Evolutionary conservation across 1,284 basidiomycete genomes (phyloP).

Genomic region (Violaceomyces palustris): DNA sequence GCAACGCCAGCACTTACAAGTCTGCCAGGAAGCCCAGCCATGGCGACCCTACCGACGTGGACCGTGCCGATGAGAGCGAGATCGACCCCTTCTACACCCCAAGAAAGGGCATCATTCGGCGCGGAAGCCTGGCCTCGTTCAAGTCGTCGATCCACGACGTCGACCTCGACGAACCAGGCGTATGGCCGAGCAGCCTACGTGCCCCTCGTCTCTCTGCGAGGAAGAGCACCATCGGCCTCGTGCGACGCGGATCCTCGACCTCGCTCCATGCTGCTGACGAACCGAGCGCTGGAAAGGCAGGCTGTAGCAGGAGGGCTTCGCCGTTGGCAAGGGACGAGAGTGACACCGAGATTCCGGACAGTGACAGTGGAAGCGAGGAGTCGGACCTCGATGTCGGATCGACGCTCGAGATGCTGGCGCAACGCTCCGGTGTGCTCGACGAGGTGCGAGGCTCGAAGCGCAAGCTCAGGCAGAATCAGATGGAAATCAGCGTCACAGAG

Average conservation of each 20-base stretch:
- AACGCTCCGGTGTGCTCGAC: constrained; percentile 21
- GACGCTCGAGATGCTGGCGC: constrained; percentile 20
- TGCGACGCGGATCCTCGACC: background rate
- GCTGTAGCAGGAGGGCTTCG: background rate
- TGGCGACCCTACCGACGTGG: too few species aligned
- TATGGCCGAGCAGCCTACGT: constrained; percentile 13
- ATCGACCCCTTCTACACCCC: background rate
- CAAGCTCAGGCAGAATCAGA: constrained; percentile 5
- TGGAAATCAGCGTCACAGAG: background rate
- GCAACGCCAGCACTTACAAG: too few species aligned
- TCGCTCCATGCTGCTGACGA: background rate
- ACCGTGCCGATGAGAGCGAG: background rate
- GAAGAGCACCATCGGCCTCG: background rate
- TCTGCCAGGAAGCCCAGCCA: too few species aligned
- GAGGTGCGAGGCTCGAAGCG: constrained; percentile 19
- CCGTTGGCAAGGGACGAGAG: background rate
- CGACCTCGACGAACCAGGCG: constrained; percentile 15
- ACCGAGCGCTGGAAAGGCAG: background rate
- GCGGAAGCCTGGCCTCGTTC: constrained; percentile 9
- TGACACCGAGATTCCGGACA: background rate
- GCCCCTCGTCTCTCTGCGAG: constrained; percentile 18
- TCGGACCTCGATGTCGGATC: constrained; percentile 28
- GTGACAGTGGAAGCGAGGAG: constrained; percentile 9
- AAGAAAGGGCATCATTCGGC: too few species aligned
- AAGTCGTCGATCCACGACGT: constrained; percentile 4